A percentile compares a stretch with the other conserved stretches of the same genome.
Conservation (phyloP, 176 grass and related monocot species). For the Typha latifolia region DNA sequence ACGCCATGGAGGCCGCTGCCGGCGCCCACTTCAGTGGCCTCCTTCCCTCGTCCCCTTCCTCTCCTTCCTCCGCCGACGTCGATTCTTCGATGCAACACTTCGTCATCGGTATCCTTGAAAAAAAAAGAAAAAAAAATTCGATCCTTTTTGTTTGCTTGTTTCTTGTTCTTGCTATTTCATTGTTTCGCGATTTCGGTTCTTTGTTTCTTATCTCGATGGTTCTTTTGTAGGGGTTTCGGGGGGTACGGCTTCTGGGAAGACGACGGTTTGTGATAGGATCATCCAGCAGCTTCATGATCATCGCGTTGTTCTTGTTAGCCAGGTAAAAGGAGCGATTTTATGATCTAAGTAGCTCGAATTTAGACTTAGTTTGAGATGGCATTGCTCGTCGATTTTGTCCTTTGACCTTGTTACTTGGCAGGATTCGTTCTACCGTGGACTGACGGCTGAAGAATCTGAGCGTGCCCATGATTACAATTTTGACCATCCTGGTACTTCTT, state of each 20-base stretch:
- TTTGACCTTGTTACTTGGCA: conserved; percentile 20
- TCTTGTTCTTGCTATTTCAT: not conserved
- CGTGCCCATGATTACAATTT: conserved; percentile 90
- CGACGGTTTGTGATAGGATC: conserved; percentile 99
- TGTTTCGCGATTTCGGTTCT: not conserved
- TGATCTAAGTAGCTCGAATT: not conserved
- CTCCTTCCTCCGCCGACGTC: conserved; percentile 39
- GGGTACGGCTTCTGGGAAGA: conserved; percentile 96
- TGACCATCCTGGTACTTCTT: conserved; percentile 84
- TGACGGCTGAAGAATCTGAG: conserved; percentile 81
- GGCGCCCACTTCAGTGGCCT: conserved; percentile 93
- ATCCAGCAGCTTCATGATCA: conserved; percentile 99
- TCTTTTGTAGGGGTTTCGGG: conserved; percentile 60
- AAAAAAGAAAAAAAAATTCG: no score
- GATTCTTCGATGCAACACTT: conserved; percentile 48
- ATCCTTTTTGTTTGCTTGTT: not conserved
- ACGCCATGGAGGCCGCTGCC: conserved; percentile 65
- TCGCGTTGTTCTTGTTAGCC: conserved; percentile 87
- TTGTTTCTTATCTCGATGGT: not conserved
- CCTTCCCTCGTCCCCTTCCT: conserved; percentile 59
- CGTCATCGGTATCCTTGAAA: conserved; percentile 55
- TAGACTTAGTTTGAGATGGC: not conserved
- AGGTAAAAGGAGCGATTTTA: conserved; percentile 27
- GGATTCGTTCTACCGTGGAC: conserved; percentile 97
- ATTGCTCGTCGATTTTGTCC: not conserved